These are phyloP conservation scores for Lepidium campestre DNA, from an alignment of 441 rosid species.

Conservation along the genomic window DNA sequence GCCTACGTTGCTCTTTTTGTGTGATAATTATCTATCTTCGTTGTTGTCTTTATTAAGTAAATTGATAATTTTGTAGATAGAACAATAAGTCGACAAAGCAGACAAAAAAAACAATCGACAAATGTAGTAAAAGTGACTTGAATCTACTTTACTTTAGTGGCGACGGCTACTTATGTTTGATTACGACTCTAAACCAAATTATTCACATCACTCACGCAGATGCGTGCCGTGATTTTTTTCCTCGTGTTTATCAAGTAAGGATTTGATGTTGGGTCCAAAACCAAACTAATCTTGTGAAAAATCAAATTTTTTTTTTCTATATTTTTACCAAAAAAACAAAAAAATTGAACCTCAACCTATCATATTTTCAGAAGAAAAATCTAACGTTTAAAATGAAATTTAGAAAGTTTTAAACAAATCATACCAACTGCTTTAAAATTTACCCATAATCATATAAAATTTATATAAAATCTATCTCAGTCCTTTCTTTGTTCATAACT, in stretches of 20 bases:
- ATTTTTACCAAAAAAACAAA: background rate
- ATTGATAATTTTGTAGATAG: background rate
- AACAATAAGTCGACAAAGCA: background rate
- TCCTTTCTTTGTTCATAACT: no score
- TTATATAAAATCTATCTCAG: no score
- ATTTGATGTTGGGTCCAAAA: background rate
- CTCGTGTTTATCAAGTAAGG: slow-evolving; percentile 4
- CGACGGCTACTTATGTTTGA: slow-evolving; percentile 2
- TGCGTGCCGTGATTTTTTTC: slow-evolving; percentile 2
- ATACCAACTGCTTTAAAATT: no score
- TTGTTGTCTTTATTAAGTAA: no score
- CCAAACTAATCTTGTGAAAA: background rate
- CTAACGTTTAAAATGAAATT: no score
- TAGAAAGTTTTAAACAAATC: no score
- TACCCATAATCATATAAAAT: no score
- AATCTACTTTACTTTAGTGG: background rate
- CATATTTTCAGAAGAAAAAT: no score
- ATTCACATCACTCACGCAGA: background rate
- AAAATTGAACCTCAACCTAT: no score
- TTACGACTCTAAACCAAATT: slow-evolving; percentile 10
- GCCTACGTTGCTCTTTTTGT: no score
- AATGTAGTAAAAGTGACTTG: background rate
- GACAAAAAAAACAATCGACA: background rate
- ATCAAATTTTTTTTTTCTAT: background rate
- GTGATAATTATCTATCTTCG: no score